Evolutionary conservation across 2,329 filamentous ascomycete species (phyloP), one percentile per base, ranked within the genome.

Genomic region (Pseudogymnoascus sp.): DNA sequence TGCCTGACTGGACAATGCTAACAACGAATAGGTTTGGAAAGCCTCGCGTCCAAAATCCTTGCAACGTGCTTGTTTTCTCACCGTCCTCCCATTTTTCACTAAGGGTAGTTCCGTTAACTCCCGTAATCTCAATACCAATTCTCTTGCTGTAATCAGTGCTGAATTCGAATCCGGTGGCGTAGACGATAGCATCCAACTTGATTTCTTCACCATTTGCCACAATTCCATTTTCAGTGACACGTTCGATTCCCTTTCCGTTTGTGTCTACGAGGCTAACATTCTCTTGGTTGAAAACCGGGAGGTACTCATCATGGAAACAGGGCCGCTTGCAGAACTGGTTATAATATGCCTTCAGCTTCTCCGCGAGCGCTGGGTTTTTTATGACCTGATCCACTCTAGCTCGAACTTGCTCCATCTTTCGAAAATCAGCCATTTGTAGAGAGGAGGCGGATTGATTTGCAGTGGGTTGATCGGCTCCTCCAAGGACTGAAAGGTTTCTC

Each of bases 211-310:
- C 49, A 8, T 43, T 41, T 11, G 38, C 28, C 8, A 59, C 33
- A 37, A 64, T 59, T n/a, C 41, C 43, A 35, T 59, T 33, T 31
- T 25, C 31, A 23, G 62, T 64, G 23, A 64, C 7, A 7, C 33
- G 16, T n/a, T 64, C 60, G 9, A 64, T 23, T 12, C 62, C 62
- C 43, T 61, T 61, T 9, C 62, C 60, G 12, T 59, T 31, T n/a
- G 62, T 64, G 23, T 64, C 62, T 11, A 64, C 52, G 3, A 64
- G 60, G 9, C 4, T 59, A 8, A 64, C 62, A 28, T 62, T 64
- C 5, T 28, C 16, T 21, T n/a, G 45, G 28, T 64, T 64, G 38
- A 64, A 64, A 25, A 28, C 43, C 1, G 43, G 14, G 3, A 64
- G 60, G 21, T 64, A 64, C 11, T 62, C 43, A 40, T 64, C 37